phyloP scores from a whole-genome alignment of 1,284 basidiomycete genomes.

The Puccinia triticina region DNA sequence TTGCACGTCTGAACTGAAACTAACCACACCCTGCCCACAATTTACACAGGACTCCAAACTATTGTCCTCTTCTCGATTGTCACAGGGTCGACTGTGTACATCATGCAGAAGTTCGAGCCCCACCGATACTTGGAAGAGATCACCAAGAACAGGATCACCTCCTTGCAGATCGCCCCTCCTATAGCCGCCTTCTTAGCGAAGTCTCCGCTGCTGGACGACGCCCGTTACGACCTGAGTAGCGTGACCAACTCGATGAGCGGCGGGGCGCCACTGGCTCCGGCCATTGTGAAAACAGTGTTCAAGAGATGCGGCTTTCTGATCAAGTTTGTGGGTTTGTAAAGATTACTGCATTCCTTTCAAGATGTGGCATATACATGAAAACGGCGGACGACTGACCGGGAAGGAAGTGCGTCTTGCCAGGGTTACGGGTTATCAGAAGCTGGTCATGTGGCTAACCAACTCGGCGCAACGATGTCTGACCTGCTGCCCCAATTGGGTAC shows the following conservation, averaged over 20 bases:
- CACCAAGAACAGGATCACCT: slow-evolving; percentile 59
- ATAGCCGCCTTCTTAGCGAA: slow-evolving; percentile 61
- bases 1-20: slow-evolving; percentile 42
- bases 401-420: neutral
- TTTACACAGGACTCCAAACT: neutral
- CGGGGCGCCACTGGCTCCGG: slow-evolving; percentile 60
- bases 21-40: neutral
- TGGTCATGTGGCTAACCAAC: slow-evolving; percentile 53
- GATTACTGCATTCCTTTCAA: neutral
- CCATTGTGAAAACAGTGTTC: slow-evolving; percentile 60
- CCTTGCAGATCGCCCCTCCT: slow-evolving; percentile 62
- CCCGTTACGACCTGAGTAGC: slow-evolving; percentile 59
- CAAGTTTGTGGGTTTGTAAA: slow-evolving; percentile 56
- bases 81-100: slow-evolving; percentile 59
- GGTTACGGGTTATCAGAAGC: slow-evolving; percentile 58
- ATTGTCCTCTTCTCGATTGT: slow-evolving; percentile 18
- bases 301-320: slow-evolving; percentile 60
- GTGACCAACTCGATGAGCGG: slow-evolving; percentile 60
- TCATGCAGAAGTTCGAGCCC: slow-evolving; percentile 60
- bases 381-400: neutral
- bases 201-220: slow-evolving; percentile 56
- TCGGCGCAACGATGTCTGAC: slow-evolving; percentile 55
- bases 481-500: slow-evolving; percentile 55
- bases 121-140: slow-evolving; percentile 59
- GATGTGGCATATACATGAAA: neutral